Percentiles rank a stretch among this genome's conserved stretches.
Conservation (phyloP, 768 basidiomycete genomes). For the Amanita inopinata region DNA sequence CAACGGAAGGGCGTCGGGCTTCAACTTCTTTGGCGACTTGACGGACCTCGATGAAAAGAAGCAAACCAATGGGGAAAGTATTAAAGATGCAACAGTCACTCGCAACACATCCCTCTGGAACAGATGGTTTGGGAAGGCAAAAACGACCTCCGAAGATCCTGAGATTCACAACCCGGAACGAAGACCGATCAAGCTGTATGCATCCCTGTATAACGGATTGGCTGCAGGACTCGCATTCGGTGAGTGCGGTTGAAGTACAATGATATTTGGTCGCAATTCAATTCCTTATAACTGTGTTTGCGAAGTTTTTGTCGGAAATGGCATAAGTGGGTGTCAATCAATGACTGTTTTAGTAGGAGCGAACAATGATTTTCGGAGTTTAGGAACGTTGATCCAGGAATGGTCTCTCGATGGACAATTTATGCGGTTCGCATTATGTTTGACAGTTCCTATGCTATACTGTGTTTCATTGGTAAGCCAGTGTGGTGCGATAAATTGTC, state of each 20-base stretch:
- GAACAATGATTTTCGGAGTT: too few species aligned
- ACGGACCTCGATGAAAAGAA: slow-evolving; percentile 2
- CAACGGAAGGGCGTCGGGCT: not conserved
- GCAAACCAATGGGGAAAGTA: not conserved
- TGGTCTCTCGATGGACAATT: slow-evolving; percentile 51
- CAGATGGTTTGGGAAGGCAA: not conserved
- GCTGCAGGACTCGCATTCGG: slow-evolving; percentile 49
- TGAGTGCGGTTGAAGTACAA: slow-evolving; percentile 26
- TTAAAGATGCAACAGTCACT: not conserved
- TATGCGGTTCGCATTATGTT: slow-evolving; percentile 53
- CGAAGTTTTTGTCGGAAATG: slow-evolving; percentile 56
- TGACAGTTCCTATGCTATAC: slow-evolving; percentile 54
- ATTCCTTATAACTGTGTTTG: slow-evolving; percentile 20
- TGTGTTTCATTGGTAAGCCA: slow-evolving; percentile 55
- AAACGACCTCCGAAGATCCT: not conserved
- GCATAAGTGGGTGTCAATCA: slow-evolving; percentile 32
- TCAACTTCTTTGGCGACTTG: slow-evolving; percentile 6
- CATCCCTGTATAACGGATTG: slow-evolving; percentile 60
- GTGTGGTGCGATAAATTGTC: slow-evolving; percentile 13
- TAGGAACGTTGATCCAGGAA: slow-evolving; percentile 53
- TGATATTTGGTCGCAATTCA: slow-evolving; percentile 22
- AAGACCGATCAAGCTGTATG: slow-evolving; percentile 34
- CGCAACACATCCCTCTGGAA: not conserved
- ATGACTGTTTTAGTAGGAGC: not conserved
- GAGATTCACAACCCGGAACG: not conserved